These are phyloP conservation scores for Mytilinidion resinicola DNA, from an alignment of 495 filamentous ascomycete species.

Conservation along the genomic window DNA sequence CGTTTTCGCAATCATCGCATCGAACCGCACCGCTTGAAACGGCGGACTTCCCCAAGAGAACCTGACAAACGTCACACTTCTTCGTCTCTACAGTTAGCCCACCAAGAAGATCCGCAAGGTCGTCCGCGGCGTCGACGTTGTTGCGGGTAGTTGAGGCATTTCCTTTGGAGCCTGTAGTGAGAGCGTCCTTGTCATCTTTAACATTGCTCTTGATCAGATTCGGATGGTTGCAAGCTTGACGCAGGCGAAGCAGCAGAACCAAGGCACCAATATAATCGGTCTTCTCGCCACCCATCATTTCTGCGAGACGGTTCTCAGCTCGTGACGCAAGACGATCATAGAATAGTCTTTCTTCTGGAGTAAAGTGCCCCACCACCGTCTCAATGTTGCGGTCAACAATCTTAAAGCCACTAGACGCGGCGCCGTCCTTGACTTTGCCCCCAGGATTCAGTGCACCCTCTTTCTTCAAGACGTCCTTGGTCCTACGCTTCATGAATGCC, in stretches of 20 bases:
- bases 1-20: slow-evolving; percentile 66
- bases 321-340: slow-evolving; percentile 78
- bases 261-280: slow-evolving; percentile 78
- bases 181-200: slow-evolving; percentile 78
- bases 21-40: slow-evolving; percentile 52
- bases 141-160: slow-evolving; percentile 40
- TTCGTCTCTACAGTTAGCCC: slow-evolving; percentile 72
- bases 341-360: slow-evolving; percentile 70
- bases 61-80: slow-evolving; percentile 84
- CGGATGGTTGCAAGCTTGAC: slow-evolving; percentile 92
- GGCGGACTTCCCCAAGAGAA: slow-evolving; percentile 56
- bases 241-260: slow-evolving; percentile 76
- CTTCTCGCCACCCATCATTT: slow-evolving; percentile 73
- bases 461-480: slow-evolving; percentile 87
- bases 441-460: slow-evolving; percentile 70
- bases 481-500: slow-evolving; percentile 93
- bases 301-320: slow-evolving; percentile 75
- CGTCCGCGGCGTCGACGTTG: slow-evolving; percentile 60
- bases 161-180: slow-evolving; percentile 53
- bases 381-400: slow-evolving; percentile 84
- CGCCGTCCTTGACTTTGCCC: slow-evolving; percentile 48
- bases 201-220: slow-evolving; percentile 77
- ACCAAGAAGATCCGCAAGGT: slow-evolving; percentile 76
- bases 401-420: slow-evolving; percentile 59
- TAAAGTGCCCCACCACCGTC: slow-evolving; percentile 71